Evolutionary conservation across 2,329 filamentous ascomycete species (phyloP).

Genomic region (Penicillium sp.): DNA sequence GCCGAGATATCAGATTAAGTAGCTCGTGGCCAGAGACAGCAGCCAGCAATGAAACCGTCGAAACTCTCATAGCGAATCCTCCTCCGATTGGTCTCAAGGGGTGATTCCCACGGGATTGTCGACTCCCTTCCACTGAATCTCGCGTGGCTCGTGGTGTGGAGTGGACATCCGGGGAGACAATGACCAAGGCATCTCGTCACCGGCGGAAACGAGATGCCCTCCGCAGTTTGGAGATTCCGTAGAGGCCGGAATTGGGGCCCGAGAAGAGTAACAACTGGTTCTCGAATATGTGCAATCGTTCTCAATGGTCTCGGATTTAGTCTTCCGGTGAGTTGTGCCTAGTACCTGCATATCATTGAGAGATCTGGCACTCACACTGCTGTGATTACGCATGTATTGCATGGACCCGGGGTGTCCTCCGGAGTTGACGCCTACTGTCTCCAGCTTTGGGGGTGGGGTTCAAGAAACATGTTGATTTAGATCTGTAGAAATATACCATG

Average conservation of each 20-base stretch:
- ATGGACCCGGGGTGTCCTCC: not conserved
- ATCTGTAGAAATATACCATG: not conserved
- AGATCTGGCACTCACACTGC: too few relatives aligned
- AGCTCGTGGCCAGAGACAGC: not conserved
- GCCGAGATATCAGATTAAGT: conserved; percentile 8
- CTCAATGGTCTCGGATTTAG: conserved; percentile 6
- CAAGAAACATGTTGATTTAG: not conserved
- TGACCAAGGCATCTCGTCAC: conserved; percentile 24
- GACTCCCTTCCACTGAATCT: conserved; percentile 16
- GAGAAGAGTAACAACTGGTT: not conserved
- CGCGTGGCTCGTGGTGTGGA: conserved; percentile 24
- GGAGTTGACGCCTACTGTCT: not conserved
- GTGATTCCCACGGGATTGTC: conserved; percentile 7
- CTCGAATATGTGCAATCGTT: conserved; percentile 2
- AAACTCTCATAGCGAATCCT: not conserved
- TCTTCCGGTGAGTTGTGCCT: not conserved
- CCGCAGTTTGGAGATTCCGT: conserved; percentile 11
- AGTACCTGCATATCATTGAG: not conserved
- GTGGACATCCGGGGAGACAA: conserved; percentile 29
- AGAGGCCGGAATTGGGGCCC: conserved; percentile 23
- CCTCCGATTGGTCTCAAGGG: conserved; percentile 26
- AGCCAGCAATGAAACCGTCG: not conserved
- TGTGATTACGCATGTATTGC: not conserved
- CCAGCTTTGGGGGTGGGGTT: not conserved
- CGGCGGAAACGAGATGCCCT: conserved; percentile 3